Conservation (phyloP, 805 yeast species). For the Saccharomycopsis guyanensis region DNA sequence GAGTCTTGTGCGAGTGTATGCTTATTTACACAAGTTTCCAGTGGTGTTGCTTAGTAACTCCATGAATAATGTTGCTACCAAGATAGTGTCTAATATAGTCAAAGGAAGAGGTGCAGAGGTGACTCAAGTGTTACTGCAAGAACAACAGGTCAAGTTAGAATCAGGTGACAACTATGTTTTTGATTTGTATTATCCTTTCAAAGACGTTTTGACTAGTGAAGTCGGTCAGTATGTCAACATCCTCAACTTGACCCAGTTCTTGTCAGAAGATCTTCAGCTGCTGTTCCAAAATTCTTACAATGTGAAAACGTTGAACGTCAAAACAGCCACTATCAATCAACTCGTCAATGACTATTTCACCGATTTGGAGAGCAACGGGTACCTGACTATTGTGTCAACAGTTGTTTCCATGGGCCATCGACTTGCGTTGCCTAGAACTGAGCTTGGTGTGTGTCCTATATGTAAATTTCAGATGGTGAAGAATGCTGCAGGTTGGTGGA, state of each 20-base stretch:
- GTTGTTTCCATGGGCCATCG: constrained; percentile 41
- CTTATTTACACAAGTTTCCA: constrained; percentile 31
- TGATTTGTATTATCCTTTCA: constrained; percentile 32
- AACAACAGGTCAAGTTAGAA: constrained; percentile 28
- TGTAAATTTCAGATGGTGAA: constrained; percentile 33
- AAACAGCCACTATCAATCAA: constrained; percentile 37
- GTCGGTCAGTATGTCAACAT: constrained; percentile 21
- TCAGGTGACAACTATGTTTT: constrained; percentile 19
- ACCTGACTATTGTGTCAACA: constrained; percentile 41
- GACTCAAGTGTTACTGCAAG: constrained; percentile 29
- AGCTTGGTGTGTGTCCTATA: constrained; percentile 27
- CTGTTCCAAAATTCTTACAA: neutral
- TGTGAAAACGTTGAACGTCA: constrained; percentile 26
- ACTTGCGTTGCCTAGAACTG: constrained; percentile 29
- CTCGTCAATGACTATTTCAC: constrained; percentile 35
- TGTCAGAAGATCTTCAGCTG: constrained; percentile 1
- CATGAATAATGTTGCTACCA: constrained; percentile 40
- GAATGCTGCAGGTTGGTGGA: constrained; percentile 35
- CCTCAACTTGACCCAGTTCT: constrained; percentile 6
- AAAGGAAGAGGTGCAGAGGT: constrained; percentile 32
- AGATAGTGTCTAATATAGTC: constrained; percentile 36
- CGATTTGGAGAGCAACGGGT: constrained; percentile 36
- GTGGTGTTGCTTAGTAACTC: constrained; percentile 31
- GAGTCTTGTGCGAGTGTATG: constrained; percentile 7
- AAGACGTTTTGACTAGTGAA: constrained; percentile 36